phyloP scores from a whole-genome alignment of 495 filamentous ascomycete species.

The Mycothermus thermophilus region DNA sequence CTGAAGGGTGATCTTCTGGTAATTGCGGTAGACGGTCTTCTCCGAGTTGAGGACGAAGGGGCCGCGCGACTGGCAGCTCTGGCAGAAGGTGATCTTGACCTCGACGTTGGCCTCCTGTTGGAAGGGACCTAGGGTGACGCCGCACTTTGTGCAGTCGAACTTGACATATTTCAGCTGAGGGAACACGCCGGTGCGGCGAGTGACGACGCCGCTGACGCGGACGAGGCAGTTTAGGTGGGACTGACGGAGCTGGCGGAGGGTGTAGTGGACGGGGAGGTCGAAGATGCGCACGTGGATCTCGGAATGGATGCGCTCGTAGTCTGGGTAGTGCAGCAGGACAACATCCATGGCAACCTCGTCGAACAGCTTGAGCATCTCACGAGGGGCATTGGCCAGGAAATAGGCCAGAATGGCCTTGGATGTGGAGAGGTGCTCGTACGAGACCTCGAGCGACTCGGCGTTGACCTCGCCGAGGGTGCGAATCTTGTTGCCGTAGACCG shows the following conservation, averaged over 20 bases:
- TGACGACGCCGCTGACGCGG: constrained; percentile 89
- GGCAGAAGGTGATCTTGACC: constrained; percentile 91
- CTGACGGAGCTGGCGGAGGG: constrained; percentile 92
- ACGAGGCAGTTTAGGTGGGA: constrained; percentile 94
- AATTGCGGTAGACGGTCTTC: constrained; percentile 98
- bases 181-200: constrained; percentile 91
- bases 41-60: constrained; percentile 95
- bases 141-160: constrained; percentile 92
- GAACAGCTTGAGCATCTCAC: constrained; percentile 88
- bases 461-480: constrained; percentile 92
- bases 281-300: constrained; percentile 97
- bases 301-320: constrained; percentile 93
- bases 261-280: constrained; percentile 87
- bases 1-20: constrained; percentile 94
- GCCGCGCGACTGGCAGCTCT: constrained; percentile 91
- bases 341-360: constrained; percentile 95
- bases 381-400: constrained; percentile 90
- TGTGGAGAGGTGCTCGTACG: constrained; percentile 77
- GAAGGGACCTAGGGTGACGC: constrained; percentile 83
- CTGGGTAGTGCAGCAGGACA: constrained; percentile 85
- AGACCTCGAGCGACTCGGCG: constrained; percentile 89
- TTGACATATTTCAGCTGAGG: constrained; percentile 96
- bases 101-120: constrained; percentile 93
- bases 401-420: constrained; percentile 95
- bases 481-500: constrained; percentile 88